Evolutionary conservation across 768 basidiomycete genomes (phyloP).

Genomic region (Lentinula guzmanii): DNA sequence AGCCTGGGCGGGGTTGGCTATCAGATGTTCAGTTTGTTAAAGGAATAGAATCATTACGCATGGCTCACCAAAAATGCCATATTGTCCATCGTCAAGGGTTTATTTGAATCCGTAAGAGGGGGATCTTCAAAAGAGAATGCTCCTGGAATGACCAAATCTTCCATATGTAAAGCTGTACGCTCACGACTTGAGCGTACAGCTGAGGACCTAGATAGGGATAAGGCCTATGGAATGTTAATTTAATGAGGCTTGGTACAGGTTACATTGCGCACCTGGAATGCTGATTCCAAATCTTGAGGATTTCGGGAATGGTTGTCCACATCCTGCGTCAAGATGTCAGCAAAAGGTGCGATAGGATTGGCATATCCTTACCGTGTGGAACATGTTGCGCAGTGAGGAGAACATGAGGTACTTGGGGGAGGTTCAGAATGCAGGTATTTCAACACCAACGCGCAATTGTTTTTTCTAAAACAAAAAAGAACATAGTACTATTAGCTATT

Average conservation of each 20-base stretch:
- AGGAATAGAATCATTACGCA: too few relatives aligned
- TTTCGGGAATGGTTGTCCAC: too few relatives aligned
- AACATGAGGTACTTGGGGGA: not conserved
- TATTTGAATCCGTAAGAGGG: too few relatives aligned
- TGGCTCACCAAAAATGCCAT: too few relatives aligned
- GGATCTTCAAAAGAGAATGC: too few relatives aligned
- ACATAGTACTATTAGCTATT: not conserved
- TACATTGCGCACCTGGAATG: not conserved
- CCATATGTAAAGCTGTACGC: too few relatives aligned
- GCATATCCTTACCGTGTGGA: not conserved
- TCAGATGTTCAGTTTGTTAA: too few relatives aligned
- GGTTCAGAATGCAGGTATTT: not conserved
- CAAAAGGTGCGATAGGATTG: not conserved
- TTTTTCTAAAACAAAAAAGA: not conserved
- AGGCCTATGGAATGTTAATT: not conserved
- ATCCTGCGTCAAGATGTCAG: not conserved
- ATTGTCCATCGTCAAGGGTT: too few relatives aligned
- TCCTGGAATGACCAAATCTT: too few relatives aligned
- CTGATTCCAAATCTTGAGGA: not conserved
- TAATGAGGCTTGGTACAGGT: not conserved
- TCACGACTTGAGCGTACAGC: too few relatives aligned
- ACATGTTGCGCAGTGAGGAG: not conserved
- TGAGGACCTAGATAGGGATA: not conserved
- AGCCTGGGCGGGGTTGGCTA: too few relatives aligned
- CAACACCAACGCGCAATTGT: not conserved